Base-by-base conservation (phyloP, 768 basidiomycete species). In the Mycena albidolilacea region DNA sequence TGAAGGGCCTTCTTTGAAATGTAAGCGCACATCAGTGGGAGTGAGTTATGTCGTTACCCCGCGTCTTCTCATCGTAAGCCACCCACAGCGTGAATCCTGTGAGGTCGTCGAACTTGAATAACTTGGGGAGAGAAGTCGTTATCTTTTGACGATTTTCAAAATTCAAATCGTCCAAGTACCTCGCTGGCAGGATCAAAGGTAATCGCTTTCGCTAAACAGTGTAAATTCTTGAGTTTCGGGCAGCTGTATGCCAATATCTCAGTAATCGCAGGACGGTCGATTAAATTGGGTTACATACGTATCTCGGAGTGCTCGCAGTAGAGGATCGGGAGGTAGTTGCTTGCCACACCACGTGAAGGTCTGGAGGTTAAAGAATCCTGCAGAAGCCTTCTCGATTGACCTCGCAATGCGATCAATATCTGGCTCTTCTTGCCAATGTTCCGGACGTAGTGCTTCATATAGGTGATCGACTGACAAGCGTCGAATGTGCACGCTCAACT, bases 101-200 rank as follows among this genome's bases (percentile, higher is more conserved):
- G 5, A 54, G 52, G 12, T 54, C 52, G 52, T 54, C 52, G 23
- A 54, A 54, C 23, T 54, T 54, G n/a, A 54, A 54, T 54, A 54
- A 54, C 52, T 54, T n/a, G 50, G 21, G 50, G n/a, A 52, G 8
- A 8, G 23, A 17, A 19, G 21, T 23, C 23, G 23, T 54, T 54
- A 54, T 54, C 14, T 3, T 1, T 30, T 30, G 52, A 23, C 10
- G 14, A 7, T 54, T 30, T 9, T 23, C 52, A 30, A 54, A 23
- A 10, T 21, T 9, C 3, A 12, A 21, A 54, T 23, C 9, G 21
- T 54, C 21, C 10, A 7, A 54, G 21, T 11, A 54, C 52, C 52
- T 54, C 52, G 23, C 52, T 54, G 7, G 7, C 52, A 8, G 52
- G 52, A 21, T 54, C 52, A 54, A 54, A 54, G 23, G 9, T 3